Evolutionary conservation across 257 asterid genomes (phyloP), one percentile per base, ranked within the genome.

Genomic region (Solanum appendiculatum): DNA sequence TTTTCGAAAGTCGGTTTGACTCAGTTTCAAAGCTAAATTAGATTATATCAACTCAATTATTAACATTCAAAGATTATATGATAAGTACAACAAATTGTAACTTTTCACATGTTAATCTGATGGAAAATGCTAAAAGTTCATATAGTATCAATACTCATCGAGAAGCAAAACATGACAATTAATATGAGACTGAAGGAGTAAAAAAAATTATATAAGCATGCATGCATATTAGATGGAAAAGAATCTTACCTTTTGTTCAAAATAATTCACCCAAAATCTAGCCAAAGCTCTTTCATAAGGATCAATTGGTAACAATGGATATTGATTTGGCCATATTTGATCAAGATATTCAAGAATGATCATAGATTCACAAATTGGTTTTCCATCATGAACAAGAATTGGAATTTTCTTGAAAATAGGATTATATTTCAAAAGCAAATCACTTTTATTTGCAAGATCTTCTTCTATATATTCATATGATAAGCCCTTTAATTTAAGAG

Each of bases 291-390:
- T 82, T 27, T 82, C 84, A 37, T 82, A 42, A 9, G 87, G 70
- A 87, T 87, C 77, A 42, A 9, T 70, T 10, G 89, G 87, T 29
- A 87, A 31, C 84, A 87, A 51, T 6, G 89, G 89, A 68, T 87
- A 80, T 18, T 82, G 42, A 39, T 27, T 80, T 31, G 87, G 89
- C 86, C 66, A 69, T 13, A 78, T 51, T 70, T 87, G 87, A 27
- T 87, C 89, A 42, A 87, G 40, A n/a, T 82, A 87, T 29, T 82
- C 87, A 51, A 87, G 84, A 34, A 87, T 87, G 3, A 82, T 63
- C 11, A 68, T n/a, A 64, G 89, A 87, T 68, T 87, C 89, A 83
- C 42, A 83, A 18, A 87, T 46, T 23, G 89, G 74, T 69, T 82
- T 82, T 48, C 89, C 87, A 36, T 40, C 83, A 69, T 82, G 87